Evolutionary conservation across 2,329 filamentous ascomycete genomes (phyloP), one percentile per base, ranked within the genome.

Genomic region (Xylaria sp.): DNA sequence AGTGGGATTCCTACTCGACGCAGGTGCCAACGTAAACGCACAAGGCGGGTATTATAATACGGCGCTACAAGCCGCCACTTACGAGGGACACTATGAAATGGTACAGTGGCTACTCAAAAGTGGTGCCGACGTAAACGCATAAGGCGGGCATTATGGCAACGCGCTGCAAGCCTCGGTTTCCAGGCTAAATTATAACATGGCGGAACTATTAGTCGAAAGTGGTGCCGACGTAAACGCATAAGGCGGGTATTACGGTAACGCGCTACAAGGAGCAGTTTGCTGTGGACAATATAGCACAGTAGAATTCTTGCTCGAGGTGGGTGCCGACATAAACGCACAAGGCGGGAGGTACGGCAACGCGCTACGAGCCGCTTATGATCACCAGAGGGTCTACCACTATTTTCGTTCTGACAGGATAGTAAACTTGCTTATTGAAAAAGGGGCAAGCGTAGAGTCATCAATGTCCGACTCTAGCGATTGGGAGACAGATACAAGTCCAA

Each of bases 41-140:
- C 25, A 25, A 25, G 25, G 25, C 3, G 25, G 25, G 25, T 3
- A 25, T 25, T 3, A 25, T 25, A 3, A 3, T 3, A 25, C 2
- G 2, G 62, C 62, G 15, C 37, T 66, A 18, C 48, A 60, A 9
- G 48, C 23, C 7, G 55, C 63, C 15, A 8, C 0, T 10, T 39
- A 0, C 5, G 0, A 0, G 20, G 10, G 39, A 15, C 3, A 37
- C 9, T n/a, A 28, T 13, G 8, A 50, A n/a, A 48, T 23, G 5
- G 28, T 13, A 10, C 10, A 31, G 6, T 8, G 57, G 34, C 52
- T 64, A 8, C 9, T 64, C 1, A 28, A 41, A 34, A 39, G 51
- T 0, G 65, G 65, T 44, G 65, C 60, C 8, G 31, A 64, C 12
- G 18, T 64, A 8, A 68, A 64, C 13, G 39, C 37, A 25, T 18